phyloP scores from a whole-genome alignment of 345 rosid species.

The Eucalyptus marginata region DNA sequence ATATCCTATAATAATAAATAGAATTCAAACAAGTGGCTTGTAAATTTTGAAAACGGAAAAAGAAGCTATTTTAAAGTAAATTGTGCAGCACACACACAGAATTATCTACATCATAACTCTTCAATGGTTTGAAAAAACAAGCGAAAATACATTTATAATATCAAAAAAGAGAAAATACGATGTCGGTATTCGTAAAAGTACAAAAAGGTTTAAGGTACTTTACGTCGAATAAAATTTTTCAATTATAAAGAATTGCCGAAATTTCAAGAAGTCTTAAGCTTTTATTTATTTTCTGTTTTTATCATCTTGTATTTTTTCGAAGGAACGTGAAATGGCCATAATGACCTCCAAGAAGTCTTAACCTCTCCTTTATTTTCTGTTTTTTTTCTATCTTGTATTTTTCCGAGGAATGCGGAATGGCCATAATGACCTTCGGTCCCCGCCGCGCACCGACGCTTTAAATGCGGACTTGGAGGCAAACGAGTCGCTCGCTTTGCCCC shows the following conservation, averaged over 20 bases:
- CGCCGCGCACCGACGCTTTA: not conserved
- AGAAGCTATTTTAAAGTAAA: not conserved
- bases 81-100: rapidly evolving
- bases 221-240: not conserved
- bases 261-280: not conserved
- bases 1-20: not conserved
- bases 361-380: not conserved
- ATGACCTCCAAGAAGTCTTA: not conserved
- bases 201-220: not conserved
- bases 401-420: not conserved
- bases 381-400: not conserved
- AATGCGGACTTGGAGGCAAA: not conserved
- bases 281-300: not conserved
- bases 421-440: not conserved
- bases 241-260: not conserved
- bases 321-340: not conserved
- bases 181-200: not conserved
- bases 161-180: not conserved
- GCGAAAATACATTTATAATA: not conserved
- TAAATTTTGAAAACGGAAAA: not conserved
- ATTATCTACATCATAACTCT: no score
- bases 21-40: not conserved
- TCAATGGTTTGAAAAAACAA: not conserved
- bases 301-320: not conserved
- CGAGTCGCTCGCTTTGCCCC: not conserved